Evolutionary conservation across 441 rosid genomes (phyloP), one percentile per base, ranked within the genome.

Genomic region (Bocquillonia castaneifolia): DNA sequence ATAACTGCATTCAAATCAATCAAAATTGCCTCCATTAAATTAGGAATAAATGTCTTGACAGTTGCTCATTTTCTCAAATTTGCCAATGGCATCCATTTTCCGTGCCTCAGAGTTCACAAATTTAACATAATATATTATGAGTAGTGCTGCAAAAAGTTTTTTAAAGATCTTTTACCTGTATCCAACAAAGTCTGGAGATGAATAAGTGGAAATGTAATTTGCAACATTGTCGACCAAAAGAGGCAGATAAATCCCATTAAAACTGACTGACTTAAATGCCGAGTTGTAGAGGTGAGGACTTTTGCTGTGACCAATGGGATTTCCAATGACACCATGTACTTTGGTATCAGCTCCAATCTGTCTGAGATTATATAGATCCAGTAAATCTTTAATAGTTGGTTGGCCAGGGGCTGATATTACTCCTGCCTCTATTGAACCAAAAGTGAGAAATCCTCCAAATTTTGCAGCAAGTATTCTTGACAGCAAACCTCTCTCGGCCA

Each of bases 231-330:
- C 88, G 55, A 84, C 87, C 75, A 83, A 71, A 68, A 85, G 75
- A 74, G 83, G 86, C 25, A 82, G 65, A 69, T 67, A 87, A 18
- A 82, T 72, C n/a, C 90, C 87, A 75, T 87, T 75, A 64, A 82
- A 85, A 51, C 84, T 68, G 10, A 79, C 73, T 26, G 83, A 77
- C 61, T 77, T 81, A 61, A 87, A 85, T 59, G 90, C 81, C 18
- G 79, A 70, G 47, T 85, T 85, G 70, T 78, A 82, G 34, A 87
- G 70, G 52, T 63, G 76, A 60, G 92, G 87, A 48, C 84, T 76
- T 74, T 87, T 87, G 84, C 85, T 87, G 76, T 87, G 92, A 48
- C 84, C 77, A 59, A 82, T 69, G 29, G 91, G 87, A 40, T 84
- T 86, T 60, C 89, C 89, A 32, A 85, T 83, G 48, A 87, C 67